Conservation (phyloP, 768 basidiomycete genomes). For the Pulveroboletus sp. region DNA sequence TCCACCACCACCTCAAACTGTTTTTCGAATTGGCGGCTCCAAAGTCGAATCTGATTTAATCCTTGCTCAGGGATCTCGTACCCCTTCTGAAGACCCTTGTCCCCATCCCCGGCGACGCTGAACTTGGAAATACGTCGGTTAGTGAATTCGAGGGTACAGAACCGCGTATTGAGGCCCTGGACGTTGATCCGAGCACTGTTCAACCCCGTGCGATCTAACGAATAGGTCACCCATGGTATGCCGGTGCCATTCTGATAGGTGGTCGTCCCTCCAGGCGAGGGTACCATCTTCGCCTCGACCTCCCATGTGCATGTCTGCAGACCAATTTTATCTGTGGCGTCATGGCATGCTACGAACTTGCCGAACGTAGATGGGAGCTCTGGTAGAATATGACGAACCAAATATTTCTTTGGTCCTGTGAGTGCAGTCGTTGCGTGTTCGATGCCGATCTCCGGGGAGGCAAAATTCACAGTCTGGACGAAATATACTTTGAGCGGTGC, state of each 20-base stretch:
- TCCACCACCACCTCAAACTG: conserved; percentile 50
- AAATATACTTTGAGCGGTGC: conserved; percentile 70
- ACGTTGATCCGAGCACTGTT: conserved; percentile 47
- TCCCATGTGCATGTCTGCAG: conserved; percentile 49
- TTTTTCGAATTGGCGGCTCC: conserved; percentile 57
- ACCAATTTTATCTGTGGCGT: conserved; percentile 28
- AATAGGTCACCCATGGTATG: conserved; percentile 41
- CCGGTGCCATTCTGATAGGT: neutral
- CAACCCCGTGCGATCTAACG: conserved; percentile 36
- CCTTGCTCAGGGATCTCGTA: conserved; percentile 36
- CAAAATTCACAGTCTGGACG: conserved; percentile 53
- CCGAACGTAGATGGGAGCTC: conserved; percentile 48
- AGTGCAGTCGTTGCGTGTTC: conserved; percentile 41
- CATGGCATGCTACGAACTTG: conserved; percentile 31
- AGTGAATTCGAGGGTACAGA: conserved; percentile 58
- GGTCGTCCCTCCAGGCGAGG: conserved; percentile 34
- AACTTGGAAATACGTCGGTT: conserved; percentile 40
- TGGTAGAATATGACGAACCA: conserved; percentile 41
- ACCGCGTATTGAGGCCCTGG: conserved; percentile 55
- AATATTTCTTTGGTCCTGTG: conserved; percentile 40
- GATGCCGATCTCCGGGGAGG: conserved; percentile 18
- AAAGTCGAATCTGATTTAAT: conserved; percentile 44
- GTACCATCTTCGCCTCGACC: conserved; percentile 30
- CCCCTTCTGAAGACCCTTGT: conserved; percentile 37
- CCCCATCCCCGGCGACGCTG: conserved; percentile 34